Conservation (phyloP, 2,329 filamentous ascomycete species). For the Mollisia scopiformis region DNA sequence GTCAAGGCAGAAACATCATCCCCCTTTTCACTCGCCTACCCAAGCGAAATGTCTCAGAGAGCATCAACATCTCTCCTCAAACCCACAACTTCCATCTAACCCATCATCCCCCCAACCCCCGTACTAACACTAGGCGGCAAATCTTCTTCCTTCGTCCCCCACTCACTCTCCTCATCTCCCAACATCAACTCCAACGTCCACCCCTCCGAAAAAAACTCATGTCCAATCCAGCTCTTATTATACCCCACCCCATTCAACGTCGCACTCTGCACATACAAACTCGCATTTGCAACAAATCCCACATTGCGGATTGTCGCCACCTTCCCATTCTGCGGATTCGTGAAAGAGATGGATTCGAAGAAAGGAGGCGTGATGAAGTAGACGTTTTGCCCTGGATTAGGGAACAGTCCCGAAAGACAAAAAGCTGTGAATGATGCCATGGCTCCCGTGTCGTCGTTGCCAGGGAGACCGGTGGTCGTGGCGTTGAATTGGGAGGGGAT, state of each 20-base stretch:
- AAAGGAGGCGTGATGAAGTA: constrained; percentile 71
- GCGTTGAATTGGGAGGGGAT: constrained; percentile 66
- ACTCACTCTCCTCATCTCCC: constrained; percentile 61
- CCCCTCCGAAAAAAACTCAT: constrained; percentile 69
- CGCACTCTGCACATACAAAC: constrained; percentile 66
- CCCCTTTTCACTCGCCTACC: too few species aligned
- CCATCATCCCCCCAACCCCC: neutral
- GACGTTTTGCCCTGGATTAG: constrained; percentile 69
- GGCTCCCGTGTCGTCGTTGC: constrained; percentile 71
- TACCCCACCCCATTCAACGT: constrained; percentile 63
- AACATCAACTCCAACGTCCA: constrained; percentile 64
- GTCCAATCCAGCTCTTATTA: constrained; percentile 67
- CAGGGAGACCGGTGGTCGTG: constrained; percentile 61
- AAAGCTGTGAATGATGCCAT: constrained; percentile 46
- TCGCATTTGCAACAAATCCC: constrained; percentile 60
- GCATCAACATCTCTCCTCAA: too few species aligned
- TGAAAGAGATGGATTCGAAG: constrained; percentile 62
- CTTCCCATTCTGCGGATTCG: constrained; percentile 57
- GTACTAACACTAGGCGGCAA: constrained; percentile 57
- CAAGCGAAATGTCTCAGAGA: too few species aligned
- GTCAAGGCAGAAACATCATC: too few species aligned
- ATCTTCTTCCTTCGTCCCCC: constrained; percentile 62
- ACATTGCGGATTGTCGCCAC: constrained; percentile 60
- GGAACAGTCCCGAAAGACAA: constrained; percentile 52
- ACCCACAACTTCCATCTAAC: neutral